Evolutionary conservation across 2,329 filamentous ascomycete genomes (phyloP), one percentile per base, ranked within the genome.

Genomic region (Cladophialophora exuberans): DNA sequence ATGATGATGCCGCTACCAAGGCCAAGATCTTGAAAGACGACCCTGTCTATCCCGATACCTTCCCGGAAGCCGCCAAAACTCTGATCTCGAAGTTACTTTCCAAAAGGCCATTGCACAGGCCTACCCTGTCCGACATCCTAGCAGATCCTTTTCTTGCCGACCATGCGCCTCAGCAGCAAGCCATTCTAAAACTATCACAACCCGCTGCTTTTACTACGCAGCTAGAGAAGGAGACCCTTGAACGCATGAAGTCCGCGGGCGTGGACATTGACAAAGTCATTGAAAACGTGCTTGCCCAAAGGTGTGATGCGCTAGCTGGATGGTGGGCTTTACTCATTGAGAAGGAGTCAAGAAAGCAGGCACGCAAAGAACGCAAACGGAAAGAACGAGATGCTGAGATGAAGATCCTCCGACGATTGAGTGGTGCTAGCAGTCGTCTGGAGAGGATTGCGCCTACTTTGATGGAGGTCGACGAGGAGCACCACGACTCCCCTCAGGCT

Each of bases 251-350:
- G 56, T 89, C 88, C 62, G 91, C 94, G 4, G 94, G 94, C 0
- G 91, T 97, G 20, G 89, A 97, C 66, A 94, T 96, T 55, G 94
- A 99, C 68, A 83, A 88, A 57, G 90, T 99, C 6, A 93, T 97
- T 60, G 93, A 97, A 69, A 95, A 94, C 65, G 94, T 99, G 2
- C 73, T 96, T 30, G 84, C 91, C 3, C 90, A 96, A 69, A 83
- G 90, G 62, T 97, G 94, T 67, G 93, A 99, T 72, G 83, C 87
- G 4, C 76, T 99, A 44, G 90, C 91, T 46, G 94, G 94, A 4
- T 99, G 94, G 94, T 99, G 94, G 94, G 89, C 90, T 2, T 73
- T 99, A 23, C 75, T 99, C 33, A 84, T 97, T 7, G 94, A 97
- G 67, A 99, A 97, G 70, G 94, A 99, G 68, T 84, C 91, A 69